Conservation (phyloP, 371 early-diverging fungal genomes). For the Smittium mucronatum region DNA sequence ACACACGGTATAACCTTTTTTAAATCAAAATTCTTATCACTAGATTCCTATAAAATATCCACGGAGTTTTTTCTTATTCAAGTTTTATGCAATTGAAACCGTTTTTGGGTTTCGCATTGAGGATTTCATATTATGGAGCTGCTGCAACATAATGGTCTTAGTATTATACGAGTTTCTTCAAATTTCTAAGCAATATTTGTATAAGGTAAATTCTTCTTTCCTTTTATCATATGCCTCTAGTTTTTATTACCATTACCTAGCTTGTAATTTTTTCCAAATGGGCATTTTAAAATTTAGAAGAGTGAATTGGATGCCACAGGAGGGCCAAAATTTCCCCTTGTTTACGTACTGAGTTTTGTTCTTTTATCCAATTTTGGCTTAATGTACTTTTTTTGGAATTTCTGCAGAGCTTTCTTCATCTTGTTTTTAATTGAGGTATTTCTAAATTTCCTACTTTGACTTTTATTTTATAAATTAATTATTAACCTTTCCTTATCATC, state of each 20-base stretch:
- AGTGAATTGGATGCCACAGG: neutral
- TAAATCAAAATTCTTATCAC: neutral
- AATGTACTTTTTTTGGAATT: constrained; percentile 3
- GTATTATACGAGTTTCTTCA: constrained; percentile 9
- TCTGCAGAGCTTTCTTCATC: constrained; percentile 4
- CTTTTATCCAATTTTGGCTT: neutral
- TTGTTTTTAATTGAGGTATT: constrained; percentile 11
- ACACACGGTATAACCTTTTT: too few relatives aligned
- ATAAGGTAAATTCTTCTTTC: neutral
- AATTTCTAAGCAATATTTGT: neutral
- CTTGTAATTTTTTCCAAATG: too few relatives aligned
- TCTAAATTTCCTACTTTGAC: neutral
- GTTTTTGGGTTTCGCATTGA: constrained; percentile 2
- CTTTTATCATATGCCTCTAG: too few relatives aligned
- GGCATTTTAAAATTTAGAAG: neutral
- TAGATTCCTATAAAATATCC: constrained; percentile 7
- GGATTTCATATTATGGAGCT: constrained; percentile 8
- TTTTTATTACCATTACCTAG: too few relatives aligned
- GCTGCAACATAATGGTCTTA: constrained; percentile 4
- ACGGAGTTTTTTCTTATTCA: constrained; percentile 8
- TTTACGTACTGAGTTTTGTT: neutral
- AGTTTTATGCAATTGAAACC: neutral
- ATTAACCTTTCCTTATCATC: neutral
- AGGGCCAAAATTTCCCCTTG: neutral
- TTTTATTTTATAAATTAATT: neutral